Conservation (phyloP, 148 eudicot species). For the Silene latifolia region DNA sequence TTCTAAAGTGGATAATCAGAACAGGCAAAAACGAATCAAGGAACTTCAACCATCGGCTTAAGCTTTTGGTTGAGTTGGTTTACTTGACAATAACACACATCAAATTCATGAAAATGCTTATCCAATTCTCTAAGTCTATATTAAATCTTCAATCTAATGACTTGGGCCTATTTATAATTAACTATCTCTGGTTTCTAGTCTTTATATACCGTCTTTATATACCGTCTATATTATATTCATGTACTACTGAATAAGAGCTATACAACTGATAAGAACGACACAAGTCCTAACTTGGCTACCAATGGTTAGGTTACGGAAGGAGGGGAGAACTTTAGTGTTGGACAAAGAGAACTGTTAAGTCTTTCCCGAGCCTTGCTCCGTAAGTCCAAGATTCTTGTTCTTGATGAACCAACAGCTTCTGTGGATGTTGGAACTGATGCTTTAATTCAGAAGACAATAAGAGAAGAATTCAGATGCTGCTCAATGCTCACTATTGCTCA, state of each 20-base stretch:
- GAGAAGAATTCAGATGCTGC: slow-evolving; percentile 68
- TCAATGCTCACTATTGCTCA: slow-evolving; percentile 81
- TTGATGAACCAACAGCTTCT: slow-evolving; percentile 82
- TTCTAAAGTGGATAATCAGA: too few relatives aligned
- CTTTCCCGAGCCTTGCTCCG: slow-evolving; percentile 78
- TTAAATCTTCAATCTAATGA: too few relatives aligned
- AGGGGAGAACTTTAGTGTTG: slow-evolving; percentile 82
- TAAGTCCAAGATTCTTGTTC: slow-evolving; percentile 70
- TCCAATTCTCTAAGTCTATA: background rate
- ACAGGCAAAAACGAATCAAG: too few relatives aligned
- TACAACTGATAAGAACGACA: background rate
- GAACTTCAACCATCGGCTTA: too few relatives aligned
- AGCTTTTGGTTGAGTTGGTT: too few relatives aligned
- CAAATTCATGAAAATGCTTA: background rate
- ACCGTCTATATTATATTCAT: background rate
- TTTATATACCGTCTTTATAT: background rate
- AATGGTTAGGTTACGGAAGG: slow-evolving; percentile 60
- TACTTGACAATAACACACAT: too few relatives aligned
- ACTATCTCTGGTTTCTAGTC: background rate
- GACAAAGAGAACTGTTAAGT: slow-evolving; percentile 69
- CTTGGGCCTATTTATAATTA: too few relatives aligned
- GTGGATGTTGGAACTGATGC: slow-evolving; percentile 84
- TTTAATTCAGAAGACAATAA: slow-evolving; percentile 67
- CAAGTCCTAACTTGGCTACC: background rate
- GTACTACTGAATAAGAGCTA: background rate